Evolutionary conservation across 108 stramenopile species (phyloP).

Genomic region (Skeletonema marinoi): DNA sequence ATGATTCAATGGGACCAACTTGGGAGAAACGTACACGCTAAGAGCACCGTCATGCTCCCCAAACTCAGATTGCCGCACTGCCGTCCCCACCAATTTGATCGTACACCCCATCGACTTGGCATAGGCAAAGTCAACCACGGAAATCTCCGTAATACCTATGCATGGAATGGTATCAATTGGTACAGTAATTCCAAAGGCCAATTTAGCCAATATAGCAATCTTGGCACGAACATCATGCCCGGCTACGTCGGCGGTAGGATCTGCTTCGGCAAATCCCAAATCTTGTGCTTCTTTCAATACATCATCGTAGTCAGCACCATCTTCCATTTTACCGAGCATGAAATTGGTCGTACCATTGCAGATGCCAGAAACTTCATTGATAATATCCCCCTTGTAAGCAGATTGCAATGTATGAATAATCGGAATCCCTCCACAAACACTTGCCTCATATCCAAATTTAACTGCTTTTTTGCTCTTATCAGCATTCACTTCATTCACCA

Average conservation of each 20-base stretch:
- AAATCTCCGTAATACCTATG: slow-evolving; percentile 78
- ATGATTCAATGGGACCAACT: slow-evolving; percentile 70
- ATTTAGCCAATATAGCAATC: slow-evolving; percentile 86
- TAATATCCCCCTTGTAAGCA: slow-evolving; percentile 70
- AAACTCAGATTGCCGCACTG: slow-evolving; percentile 60
- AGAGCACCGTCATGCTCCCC: slow-evolving; percentile 69
- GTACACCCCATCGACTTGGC: slow-evolving; percentile 84
- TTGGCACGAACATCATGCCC: slow-evolving; percentile 93
- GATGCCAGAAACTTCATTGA: slow-evolving; percentile 77
- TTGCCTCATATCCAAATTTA: slow-evolving; percentile 77
- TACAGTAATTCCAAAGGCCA: slow-evolving; percentile 87
- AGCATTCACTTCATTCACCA: slow-evolving; percentile 22
- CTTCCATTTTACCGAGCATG: slow-evolving; percentile 79
- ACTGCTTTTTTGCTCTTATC: slow-evolving; percentile 13
- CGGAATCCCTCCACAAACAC: slow-evolving; percentile 88
- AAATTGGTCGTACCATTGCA: slow-evolving; percentile 89
- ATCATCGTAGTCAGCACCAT: slow-evolving; percentile 61
- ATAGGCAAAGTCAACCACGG: slow-evolving; percentile 84
- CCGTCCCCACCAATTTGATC: slow-evolving; percentile 92
- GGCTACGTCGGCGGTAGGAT: slow-evolving; percentile 88
- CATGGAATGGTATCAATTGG: slow-evolving; percentile 69
- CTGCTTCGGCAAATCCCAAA: slow-evolving; percentile 80
- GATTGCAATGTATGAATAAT: slow-evolving; percentile 74
- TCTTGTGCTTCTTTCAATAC: slow-evolving; percentile 80
- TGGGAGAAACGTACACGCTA: slow-evolving; percentile 83